Evolutionary conservation across 2,329 filamentous ascomycete genomes (phyloP), one percentile per base, ranked within the genome.

Genomic region (Byssochlamys sp.): DNA sequence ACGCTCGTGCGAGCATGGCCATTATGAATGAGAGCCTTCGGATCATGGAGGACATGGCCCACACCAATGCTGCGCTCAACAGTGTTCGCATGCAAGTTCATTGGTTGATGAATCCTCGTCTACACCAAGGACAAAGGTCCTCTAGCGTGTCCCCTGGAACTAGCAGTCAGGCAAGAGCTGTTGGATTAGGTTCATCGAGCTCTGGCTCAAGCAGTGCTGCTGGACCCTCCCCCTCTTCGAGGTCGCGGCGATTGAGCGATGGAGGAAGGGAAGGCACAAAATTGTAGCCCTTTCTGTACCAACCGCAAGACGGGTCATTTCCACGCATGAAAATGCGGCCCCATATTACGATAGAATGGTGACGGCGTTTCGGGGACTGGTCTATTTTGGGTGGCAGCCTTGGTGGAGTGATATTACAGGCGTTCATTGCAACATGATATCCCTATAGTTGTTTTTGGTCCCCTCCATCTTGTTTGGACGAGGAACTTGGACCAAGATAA

Each of bases 21-120:
- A 79, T 83, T 48, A 78, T 85, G 72, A 86, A 84, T 63, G 83
- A 86, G 66, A 83, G 78, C 52, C 75, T 85, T 31, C 80, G 83
- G 2, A 77, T 81, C 54, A 82, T 84, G 59, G 83, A 85, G 62
- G 83, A 86, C 59, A 80, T 85, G 72, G 76, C 82, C 10, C 83
- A 84, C 64, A 79, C 81, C 6, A 84, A 81, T 59, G 82, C 82
- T 2, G 82, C 81, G 45, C 76, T 86, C 51, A 81, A 78, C 62
- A 79, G 77, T 14, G 77, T 85, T 60, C 77, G 81, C 56, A 78
- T 84, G 73, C 83, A 86, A 63, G 74, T 86, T 25, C 82, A 84
- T 55, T 85, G 83, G 83, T 75, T 85, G 11, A 80, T 84, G 65
- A 82, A 81, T 59, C 77, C 80, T 1, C 78, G 81, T 19, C 68